A percentile compares a stretch with the other conserved stretches of the same genome.
Conservation (phyloP, 2,329 filamentous ascomycete genomes). For the Nemania sp. region DNA sequence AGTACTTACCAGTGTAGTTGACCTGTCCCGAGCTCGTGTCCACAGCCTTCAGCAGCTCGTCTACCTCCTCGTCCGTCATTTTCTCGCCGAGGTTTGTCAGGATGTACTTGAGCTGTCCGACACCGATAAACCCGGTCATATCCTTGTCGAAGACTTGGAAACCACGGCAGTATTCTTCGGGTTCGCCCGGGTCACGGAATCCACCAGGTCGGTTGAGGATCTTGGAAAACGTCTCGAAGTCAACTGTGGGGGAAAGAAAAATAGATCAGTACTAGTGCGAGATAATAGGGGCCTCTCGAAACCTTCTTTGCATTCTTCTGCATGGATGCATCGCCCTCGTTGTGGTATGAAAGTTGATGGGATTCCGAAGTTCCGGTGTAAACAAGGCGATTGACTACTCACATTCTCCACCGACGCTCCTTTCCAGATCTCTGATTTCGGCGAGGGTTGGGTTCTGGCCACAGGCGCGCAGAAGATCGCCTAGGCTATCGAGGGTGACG, state of each 20-base stretch:
- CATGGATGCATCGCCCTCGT: background rate
- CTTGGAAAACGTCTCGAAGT: conserved; percentile 97
- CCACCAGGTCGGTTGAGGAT: conserved; percentile 97
- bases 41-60: conserved; percentile 97
- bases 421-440: conserved; percentile 93
- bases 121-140: conserved; percentile 96
- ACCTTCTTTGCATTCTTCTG: background rate
- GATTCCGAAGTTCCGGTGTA: background rate
- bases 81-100: conserved; percentile 98
- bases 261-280: conserved; percentile 18
- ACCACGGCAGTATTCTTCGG: conserved; percentile 97
- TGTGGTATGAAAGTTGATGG: background rate
- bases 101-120: conserved; percentile 97
- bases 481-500: conserved; percentile 85
- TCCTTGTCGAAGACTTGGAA: conserved; percentile 99
- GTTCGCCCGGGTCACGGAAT: conserved; percentile 97
- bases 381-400: conserved; percentile 61
- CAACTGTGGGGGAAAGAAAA: conserved; percentile 71
- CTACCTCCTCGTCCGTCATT: conserved; percentile 98
- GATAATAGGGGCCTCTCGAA: background rate
- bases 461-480: conserved; percentile 94
- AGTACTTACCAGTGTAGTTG: conserved; percentile 86
- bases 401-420: conserved; percentile 91
- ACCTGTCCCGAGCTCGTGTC: conserved; percentile 97
- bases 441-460: conserved; percentile 96